phyloP scores from a whole-genome alignment of 169 alveolate species.

The Eimeria mitis region DNA sequence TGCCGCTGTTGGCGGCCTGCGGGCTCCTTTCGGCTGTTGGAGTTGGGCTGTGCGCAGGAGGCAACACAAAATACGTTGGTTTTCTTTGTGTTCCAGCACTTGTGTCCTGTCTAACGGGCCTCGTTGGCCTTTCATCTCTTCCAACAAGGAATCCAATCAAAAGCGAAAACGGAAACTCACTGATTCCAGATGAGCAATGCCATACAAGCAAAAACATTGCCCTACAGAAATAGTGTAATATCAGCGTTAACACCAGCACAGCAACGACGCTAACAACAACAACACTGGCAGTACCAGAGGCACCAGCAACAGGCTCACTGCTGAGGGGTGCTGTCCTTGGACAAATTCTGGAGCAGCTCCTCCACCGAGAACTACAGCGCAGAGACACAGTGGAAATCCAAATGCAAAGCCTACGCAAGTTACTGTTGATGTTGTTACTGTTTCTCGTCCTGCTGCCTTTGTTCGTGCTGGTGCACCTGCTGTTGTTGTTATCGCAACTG shows the following conservation, averaged over 20 bases:
- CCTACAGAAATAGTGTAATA: neutral
- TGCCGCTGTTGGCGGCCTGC: neutral
- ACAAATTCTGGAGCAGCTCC: conserved; percentile 43
- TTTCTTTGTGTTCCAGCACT: neutral
- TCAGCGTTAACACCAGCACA: neutral
- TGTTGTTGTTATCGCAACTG: neutral
- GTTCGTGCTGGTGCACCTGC: neutral
- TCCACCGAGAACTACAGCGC: conserved; percentile 34
- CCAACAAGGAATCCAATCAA: neutral
- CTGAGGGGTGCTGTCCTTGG: conserved; percentile 50
- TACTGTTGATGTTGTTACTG: neutral
- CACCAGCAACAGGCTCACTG: neutral
- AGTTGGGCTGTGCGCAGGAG: conserved; percentile 1
- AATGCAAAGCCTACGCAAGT: neutral
- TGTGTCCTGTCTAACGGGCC: neutral
- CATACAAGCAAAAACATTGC: neutral
- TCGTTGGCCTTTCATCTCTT: neutral
- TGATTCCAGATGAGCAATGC: no score
- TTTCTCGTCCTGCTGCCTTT: neutral
- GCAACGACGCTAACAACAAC: neutral
- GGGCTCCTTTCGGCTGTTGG: conserved; percentile 11
- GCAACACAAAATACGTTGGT: neutral
- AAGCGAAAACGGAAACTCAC: no score
- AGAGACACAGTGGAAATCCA: neutral
- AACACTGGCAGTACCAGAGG: neutral